These are phyloP conservation scores for Acanthamoeba triangularis DNA, from an alignment of 208 protist genomes.

Conservation along the genomic window DNA sequence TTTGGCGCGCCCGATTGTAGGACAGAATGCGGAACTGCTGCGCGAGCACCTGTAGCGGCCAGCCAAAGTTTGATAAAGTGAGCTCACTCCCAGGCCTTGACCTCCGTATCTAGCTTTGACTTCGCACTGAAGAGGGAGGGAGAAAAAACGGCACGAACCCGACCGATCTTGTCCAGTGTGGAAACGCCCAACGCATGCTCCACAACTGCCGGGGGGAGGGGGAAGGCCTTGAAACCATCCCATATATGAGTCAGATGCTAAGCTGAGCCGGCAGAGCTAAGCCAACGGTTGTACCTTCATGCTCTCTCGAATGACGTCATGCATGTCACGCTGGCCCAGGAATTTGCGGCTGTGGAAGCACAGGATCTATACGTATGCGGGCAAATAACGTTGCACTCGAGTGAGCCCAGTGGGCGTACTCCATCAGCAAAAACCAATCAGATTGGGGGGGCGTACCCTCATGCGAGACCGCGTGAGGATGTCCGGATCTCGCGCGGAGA, in stretches of 20 bases:
- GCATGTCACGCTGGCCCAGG: not conserved
- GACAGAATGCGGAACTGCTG: constrained; percentile 7
- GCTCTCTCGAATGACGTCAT: constrained; percentile 25
- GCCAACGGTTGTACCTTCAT: not conserved
- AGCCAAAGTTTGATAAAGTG: not conserved
- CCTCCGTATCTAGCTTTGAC: not conserved
- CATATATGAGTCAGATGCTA: not conserved
- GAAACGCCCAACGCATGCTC: not conserved
- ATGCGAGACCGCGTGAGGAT: constrained; percentile 46
- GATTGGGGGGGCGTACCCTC: not conserved
- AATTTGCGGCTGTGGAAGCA: constrained; percentile 31
- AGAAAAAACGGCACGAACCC: not conserved
- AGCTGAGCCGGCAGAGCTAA: too few relatives aligned
- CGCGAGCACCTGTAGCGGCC: not conserved
- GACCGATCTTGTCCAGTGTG: not conserved
- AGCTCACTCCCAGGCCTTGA: not conserved
- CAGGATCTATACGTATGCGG: not conserved
- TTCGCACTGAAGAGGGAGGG: not conserved
- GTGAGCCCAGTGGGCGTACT: too few relatives aligned
- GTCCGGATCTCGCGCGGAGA: not conserved
- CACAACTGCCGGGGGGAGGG: not conserved
- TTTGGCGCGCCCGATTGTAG: constrained; percentile 4
- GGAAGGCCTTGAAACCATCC: not conserved
- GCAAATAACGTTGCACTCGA: not conserved
- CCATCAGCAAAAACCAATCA: too few relatives aligned